phyloP scores from a whole-genome alignment of 2,329 filamentous ascomycete species.

The Akanthomyces dipterigenus region DNA sequence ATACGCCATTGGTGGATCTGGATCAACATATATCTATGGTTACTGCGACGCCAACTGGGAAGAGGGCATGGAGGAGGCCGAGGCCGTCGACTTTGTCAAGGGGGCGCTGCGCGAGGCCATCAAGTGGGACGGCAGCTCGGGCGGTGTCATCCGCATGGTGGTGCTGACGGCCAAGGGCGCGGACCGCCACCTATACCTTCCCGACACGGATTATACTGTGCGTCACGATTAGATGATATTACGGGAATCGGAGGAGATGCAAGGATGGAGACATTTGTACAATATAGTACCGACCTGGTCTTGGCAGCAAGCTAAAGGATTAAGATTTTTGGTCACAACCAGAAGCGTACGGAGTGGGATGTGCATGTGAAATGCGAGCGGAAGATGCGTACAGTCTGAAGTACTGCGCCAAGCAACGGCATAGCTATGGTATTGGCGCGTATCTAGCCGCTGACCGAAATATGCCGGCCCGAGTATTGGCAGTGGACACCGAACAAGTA shows the following conservation, averaged over 20 bases:
- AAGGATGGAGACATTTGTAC: conserved; percentile 18
- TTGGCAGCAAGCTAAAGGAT: not conserved
- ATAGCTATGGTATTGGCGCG: not conserved
- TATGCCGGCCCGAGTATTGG: not conserved
- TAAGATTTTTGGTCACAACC: not conserved
- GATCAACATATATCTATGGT: conserved; percentile 98
- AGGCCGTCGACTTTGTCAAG: conserved; percentile 90
- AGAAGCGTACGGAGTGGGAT: not conserved
- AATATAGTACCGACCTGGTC: conserved; percentile 18
- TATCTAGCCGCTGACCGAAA: not conserved
- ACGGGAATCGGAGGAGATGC: not conserved
- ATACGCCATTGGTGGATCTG: conserved; percentile 92
- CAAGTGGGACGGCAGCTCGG: conserved; percentile 98
- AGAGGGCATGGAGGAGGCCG: conserved; percentile 87
- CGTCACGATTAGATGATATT: conserved; percentile 50
- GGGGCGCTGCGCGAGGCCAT: conserved; percentile 86
- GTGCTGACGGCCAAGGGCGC: conserved; percentile 87
- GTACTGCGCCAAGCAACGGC: not conserved
- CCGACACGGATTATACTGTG: conserved; percentile 79
- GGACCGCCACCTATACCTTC: conserved; percentile 89
- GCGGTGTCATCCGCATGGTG: conserved; percentile 96
- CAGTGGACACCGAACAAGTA: too few species aligned
- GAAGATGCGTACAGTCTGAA: not conserved
- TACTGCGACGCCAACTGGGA: conserved; percentile 96
- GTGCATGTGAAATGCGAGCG: not conserved